A percentile compares a stretch with the other conserved stretches of the same genome.
These are phyloP conservation scores for Saturnispora serradocipensis DNA, from an alignment of 805 yeast species.

Conservation along the genomic window DNA sequence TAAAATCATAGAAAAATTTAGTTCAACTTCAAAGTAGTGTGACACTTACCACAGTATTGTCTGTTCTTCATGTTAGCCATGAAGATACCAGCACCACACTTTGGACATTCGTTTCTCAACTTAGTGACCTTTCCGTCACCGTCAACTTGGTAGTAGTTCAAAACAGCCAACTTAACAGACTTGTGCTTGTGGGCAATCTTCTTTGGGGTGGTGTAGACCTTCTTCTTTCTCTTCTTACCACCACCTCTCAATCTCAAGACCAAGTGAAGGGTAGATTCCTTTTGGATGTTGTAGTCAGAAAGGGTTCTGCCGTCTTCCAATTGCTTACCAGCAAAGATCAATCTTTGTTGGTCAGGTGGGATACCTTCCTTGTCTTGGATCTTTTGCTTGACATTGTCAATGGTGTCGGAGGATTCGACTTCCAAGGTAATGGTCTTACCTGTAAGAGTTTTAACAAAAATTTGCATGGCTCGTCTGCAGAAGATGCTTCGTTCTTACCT, in stretches of 20 bases:
- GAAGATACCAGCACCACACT: constrained; percentile 99
- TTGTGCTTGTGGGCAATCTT: constrained; percentile 99
- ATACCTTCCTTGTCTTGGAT: constrained; percentile 97
- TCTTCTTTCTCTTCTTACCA: constrained; percentile 99
- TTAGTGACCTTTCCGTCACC: constrained; percentile 97
- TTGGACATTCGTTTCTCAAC: constrained; percentile 97
- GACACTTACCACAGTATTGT: constrained; percentile 99
- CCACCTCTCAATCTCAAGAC: constrained; percentile 98
- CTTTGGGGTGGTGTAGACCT: constrained; percentile 99
- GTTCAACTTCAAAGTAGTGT: constrained; percentile 71
- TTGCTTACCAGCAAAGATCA: constrained; percentile 96
- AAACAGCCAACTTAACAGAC: constrained; percentile 98
- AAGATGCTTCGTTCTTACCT: constrained; percentile 61
- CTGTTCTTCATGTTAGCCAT: constrained; percentile 99
- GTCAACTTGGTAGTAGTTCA: constrained; percentile 98
- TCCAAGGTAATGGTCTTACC: constrained; percentile 76
- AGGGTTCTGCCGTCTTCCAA: constrained; percentile 94
- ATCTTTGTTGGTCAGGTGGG: constrained; percentile 97
- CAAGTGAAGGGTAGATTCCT: constrained; percentile 93
- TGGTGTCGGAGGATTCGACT: constrained; percentile 96
- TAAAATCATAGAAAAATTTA: constrained; percentile 9
- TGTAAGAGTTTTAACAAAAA: constrained; percentile 47
- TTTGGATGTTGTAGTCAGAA: constrained; percentile 97
- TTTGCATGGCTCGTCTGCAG: constrained; percentile 72
- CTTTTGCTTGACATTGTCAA: constrained; percentile 93